Conservation (phyloP, 2,329 filamentous ascomycete genomes). For the Exophiala lecanii-corni region DNA sequence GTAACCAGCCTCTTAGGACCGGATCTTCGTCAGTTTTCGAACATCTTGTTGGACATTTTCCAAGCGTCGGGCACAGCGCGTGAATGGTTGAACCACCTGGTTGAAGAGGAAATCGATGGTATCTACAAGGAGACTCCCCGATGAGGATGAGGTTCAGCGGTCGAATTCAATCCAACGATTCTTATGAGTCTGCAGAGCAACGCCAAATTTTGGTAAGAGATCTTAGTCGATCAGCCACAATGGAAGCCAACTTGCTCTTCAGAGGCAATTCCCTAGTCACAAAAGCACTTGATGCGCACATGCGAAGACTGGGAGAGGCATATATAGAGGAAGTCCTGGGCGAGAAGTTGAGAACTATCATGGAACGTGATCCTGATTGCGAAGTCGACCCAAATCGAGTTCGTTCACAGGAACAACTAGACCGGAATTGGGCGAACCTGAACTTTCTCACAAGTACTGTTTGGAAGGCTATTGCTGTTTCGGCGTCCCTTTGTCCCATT, state of each 20-base stretch:
- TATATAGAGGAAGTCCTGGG: conserved; percentile 83
- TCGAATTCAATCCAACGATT: conserved; percentile 60
- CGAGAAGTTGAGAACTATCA: conserved; percentile 84
- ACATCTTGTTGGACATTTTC: conserved; percentile 68
- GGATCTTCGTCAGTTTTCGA: conserved; percentile 28
- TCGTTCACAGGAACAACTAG: conserved; percentile 61
- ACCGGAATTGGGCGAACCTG: conserved; percentile 76
- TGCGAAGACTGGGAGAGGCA: conserved; percentile 88
- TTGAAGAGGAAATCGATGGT: conserved; percentile 96
- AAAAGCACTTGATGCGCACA: conserved; percentile 89
- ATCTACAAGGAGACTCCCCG: conserved; percentile 75
- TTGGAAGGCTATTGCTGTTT: conserved; percentile 76
- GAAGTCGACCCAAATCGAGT: conserved; percentile 90
- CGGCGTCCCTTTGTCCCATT: conserved; percentile 69
- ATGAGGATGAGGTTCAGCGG: conserved; percentile 58
- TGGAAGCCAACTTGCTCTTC: conserved; percentile 91
- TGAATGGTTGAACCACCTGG: conserved; percentile 88
- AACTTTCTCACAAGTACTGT: conserved; percentile 73
- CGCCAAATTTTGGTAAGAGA: conserved; percentile 59
- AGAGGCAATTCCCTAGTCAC: conserved; percentile 91
- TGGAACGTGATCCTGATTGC: conserved; percentile 83
- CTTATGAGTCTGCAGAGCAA: conserved; percentile 52
- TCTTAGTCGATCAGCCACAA: conserved; percentile 59
- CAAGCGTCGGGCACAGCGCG: conserved; percentile 79
- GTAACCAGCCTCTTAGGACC: conserved; percentile 70